Evolutionary conservation across 2,329 filamentous ascomycete genomes (phyloP), one percentile per base, ranked within the genome.

Genomic region (Bipolaris gigantea): DNA sequence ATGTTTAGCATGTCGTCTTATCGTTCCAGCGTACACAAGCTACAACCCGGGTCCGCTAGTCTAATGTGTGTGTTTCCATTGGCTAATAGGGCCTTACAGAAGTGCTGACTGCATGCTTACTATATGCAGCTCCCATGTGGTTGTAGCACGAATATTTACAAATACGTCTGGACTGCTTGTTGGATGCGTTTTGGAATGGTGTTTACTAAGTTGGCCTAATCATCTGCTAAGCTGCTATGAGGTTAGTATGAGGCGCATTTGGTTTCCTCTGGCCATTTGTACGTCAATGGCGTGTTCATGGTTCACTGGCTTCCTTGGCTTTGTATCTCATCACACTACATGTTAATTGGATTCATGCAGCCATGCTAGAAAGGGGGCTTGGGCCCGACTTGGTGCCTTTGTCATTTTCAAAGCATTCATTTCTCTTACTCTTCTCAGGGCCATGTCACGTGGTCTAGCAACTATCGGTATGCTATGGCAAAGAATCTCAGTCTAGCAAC

Each of bases 21-120:
- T 43, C 41, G 41, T 11, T 6, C 32, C 16, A 18, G 19, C 15
- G 10, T 40, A 23, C 33, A 21, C 32, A 16, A 46, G 21, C 19
- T 23, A 10, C 18, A 16, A 46, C 52, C 10, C 10, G 10, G 27
- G 27, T 13, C 27, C 27, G 47, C 58, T 57, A 63, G 56, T 53
- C 58, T 50, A 59, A 63, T 61, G 39, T 19, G 10, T 16, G 15
- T 0, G 5, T 3, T 34, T n/a, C 53, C 36, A 64, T 65, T 65
- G 53, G 63, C 48, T 44, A 10, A 19, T 10, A 21, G 10, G 36
- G 38, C 21, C 9, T 4, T 13, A 35, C 38, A 38, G 33, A 23
- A 27, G 18, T 13, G 35, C 48, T 66, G 64, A 67, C 65, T 57
- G 53, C 61, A 58, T 51, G 64, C 59, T 66, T 62, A 66, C 62